Conservation (phyloP, 1,284 basidiomycete genomes). For the Uromyces viciae-fabae region DNA sequence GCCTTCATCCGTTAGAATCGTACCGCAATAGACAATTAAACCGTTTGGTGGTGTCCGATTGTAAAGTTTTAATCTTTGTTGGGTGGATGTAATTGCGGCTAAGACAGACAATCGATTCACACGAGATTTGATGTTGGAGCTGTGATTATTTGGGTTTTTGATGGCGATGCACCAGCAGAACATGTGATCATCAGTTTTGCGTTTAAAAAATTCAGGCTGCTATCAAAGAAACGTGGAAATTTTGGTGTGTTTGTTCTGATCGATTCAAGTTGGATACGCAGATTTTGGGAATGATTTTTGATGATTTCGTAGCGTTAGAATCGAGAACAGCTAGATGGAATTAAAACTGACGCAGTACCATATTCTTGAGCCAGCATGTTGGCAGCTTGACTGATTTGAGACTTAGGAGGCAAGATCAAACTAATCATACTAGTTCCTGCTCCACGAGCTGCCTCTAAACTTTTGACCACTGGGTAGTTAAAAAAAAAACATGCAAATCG, state of each 20-base stretch:
- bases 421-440: conserved; percentile 99
- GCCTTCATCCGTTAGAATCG: conserved; percentile 94
- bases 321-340: no score
- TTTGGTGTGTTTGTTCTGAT: no score
- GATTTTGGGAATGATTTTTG: neutral
- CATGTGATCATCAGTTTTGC: no score
- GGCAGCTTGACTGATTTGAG: conserved; percentile 89
- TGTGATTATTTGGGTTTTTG: neutral
- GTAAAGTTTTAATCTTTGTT: conserved; percentile 95
- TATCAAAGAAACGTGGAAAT: no score
- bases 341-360: conserved; percentile 56
- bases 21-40: conserved; percentile 84
- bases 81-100: conserved; percentile 97
- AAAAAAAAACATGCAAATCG: neutral
- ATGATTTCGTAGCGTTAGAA: neutral
- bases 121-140: conserved; percentile 97
- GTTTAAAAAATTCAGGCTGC: no score
- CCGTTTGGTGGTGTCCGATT: conserved; percentile 93
- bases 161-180: no score
- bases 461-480: conserved; percentile 66
- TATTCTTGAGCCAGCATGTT: conserved; percentile 98
- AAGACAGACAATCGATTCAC: conserved; percentile 97
- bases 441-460: conserved; percentile 84
- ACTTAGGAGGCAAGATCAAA: conserved; percentile 70
- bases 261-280: no score